phyloP scores from a whole-genome alignment of 2,329 filamentous ascomycete genomes.

The Talaromyces pinophilus region DNA sequence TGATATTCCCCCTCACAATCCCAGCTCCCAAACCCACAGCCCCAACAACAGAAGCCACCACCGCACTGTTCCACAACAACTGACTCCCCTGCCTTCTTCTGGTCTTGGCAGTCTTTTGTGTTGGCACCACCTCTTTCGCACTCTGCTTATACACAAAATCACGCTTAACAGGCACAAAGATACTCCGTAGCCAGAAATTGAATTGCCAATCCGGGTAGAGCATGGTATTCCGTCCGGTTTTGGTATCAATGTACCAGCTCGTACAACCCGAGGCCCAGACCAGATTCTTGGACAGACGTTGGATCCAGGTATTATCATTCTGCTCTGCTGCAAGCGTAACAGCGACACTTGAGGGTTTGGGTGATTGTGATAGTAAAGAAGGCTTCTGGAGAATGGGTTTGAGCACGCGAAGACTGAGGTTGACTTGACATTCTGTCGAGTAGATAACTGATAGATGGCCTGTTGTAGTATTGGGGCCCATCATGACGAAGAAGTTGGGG shows the following conservation, averaged over 20 bases:
- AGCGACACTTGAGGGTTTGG: slow-evolving; percentile 33
- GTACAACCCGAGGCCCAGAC: slow-evolving; percentile 56
- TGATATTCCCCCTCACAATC: slow-evolving; percentile 12
- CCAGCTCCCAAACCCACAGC: slow-evolving; percentile 23
- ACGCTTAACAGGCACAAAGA: slow-evolving; percentile 44
- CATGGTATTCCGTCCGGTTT: slow-evolving; percentile 52
- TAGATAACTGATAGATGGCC: slow-evolving; percentile 55
- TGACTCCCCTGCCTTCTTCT: not conserved
- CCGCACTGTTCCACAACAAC: not conserved
- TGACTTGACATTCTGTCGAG: slow-evolving; percentile 56
- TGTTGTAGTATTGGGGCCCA: slow-evolving; percentile 51
- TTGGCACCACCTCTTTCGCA: not conserved
- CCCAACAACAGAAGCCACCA: slow-evolving; percentile 13
- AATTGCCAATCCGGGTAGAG: slow-evolving; percentile 58
- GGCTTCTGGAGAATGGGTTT: slow-evolving; percentile 40
- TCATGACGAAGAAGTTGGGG: slow-evolving; percentile 51
- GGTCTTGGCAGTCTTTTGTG: not conserved
- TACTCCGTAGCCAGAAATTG: slow-evolving; percentile 51
- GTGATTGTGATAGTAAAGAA: slow-evolving; percentile 29
- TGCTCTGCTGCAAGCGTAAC: slow-evolving; percentile 42
- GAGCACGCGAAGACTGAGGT: slow-evolving; percentile 48
- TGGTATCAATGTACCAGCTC: slow-evolving; percentile 54
- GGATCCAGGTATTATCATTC: slow-evolving; percentile 42
- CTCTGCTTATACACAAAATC: slow-evolving; percentile 41
- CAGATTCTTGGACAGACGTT: slow-evolving; percentile 45